Conservation (phyloP, 768 basidiomycete genomes). For the Boletus edulis region DNA sequence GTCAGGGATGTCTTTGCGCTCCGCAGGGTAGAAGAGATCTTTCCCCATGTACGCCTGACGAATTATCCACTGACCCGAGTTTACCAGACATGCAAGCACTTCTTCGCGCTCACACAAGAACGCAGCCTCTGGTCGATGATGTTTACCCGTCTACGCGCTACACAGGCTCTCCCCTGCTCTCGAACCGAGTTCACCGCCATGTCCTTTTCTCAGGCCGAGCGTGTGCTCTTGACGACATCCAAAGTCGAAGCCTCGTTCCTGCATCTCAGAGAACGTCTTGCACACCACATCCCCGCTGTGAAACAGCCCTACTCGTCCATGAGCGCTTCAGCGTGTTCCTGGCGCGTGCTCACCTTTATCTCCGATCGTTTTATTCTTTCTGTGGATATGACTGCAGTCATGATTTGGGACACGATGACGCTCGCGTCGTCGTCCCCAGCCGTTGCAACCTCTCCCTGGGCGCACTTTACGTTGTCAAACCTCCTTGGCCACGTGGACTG, state of each 20-base stretch:
- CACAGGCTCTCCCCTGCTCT: constrained; percentile 15
- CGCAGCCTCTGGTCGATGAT: constrained; percentile 19
- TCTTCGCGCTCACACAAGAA: constrained; percentile 16
- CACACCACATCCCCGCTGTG: not conserved
- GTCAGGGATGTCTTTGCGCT: constrained; percentile 17
- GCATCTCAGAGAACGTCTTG: constrained; percentile 3
- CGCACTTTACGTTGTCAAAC: constrained; percentile 8
- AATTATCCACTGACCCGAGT: not conserved
- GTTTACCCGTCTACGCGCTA: constrained; percentile 6
- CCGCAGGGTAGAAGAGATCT: constrained; percentile 5
- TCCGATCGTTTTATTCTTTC: constrained; percentile 21
- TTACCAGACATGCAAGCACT: constrained; percentile 24
- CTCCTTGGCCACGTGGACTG: constrained; percentile 1
- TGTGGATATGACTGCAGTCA: constrained; percentile 2
- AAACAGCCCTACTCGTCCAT: not conserved
- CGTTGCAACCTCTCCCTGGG: constrained; percentile 6
- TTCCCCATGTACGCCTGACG: not conserved
- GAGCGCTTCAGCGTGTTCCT: not conserved
- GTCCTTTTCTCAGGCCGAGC: constrained; percentile 12
- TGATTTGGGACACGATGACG: constrained; percentile 17
- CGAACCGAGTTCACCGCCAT: constrained; percentile 11
- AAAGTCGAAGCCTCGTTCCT: constrained; percentile 17
- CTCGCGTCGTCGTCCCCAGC: not conserved
- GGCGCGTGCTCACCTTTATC: constrained; percentile 17
- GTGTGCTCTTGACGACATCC: constrained; percentile 7